Evolutionary conservation across 441 rosid genomes (phyloP).

Genomic region (Pelargonium citronellum): DNA sequence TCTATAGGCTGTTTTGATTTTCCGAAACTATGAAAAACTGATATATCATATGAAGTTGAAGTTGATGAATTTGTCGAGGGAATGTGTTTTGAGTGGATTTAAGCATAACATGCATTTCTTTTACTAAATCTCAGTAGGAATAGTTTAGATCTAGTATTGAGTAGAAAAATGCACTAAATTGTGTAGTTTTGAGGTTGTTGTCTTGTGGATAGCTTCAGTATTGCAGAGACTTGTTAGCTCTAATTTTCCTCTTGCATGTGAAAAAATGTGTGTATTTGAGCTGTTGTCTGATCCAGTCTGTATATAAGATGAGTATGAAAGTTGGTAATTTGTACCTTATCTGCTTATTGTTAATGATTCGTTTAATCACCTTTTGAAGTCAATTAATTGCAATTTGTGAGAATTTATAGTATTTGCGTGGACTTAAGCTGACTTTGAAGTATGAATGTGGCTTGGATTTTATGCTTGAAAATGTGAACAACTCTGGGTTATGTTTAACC

Average conservation of each 20-base stretch:
- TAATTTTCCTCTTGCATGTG: neutral
- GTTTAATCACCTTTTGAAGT: neutral
- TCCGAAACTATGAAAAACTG: neutral
- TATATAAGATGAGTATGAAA: neutral
- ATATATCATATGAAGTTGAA: neutral
- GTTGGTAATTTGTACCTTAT: neutral
- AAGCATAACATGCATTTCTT: constrained; percentile 11
- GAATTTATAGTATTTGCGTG: neutral
- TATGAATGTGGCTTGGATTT: neutral
- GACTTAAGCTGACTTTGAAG: neutral
- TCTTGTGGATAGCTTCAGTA: neutral
- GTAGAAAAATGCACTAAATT: neutral
- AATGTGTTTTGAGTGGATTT: constrained; percentile 11
- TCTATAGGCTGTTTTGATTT: neutral
- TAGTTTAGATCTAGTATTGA: constrained; percentile 8
- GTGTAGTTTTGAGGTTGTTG: neutral
- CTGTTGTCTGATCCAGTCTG: neutral
- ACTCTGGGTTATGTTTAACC: neutral
- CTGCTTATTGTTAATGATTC: neutral
- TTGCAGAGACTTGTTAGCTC: neutral
- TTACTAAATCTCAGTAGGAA: neutral
- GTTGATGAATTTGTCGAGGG: neutral
- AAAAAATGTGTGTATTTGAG: neutral
- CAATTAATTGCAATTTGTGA: neutral
- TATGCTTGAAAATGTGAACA: neutral